Percentiles rank a stretch among this genome's conserved stretches.
Conservation (phyloP, 169 alveolate species). For the Eimeria necatrix region DNA sequence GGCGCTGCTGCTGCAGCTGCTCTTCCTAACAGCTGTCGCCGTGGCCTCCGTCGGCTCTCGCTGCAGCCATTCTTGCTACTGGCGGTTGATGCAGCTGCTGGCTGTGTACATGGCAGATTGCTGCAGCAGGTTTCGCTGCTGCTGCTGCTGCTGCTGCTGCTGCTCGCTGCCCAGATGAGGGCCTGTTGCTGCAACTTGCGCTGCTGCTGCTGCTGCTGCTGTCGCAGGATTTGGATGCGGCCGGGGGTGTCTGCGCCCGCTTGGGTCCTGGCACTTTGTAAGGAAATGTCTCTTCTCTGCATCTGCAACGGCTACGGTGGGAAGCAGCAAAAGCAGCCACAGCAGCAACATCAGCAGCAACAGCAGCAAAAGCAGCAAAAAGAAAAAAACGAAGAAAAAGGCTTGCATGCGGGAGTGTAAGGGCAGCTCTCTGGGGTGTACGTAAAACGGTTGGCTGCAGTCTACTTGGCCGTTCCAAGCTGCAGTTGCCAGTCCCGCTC, state of each 20-base stretch:
- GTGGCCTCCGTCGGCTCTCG: not conserved
- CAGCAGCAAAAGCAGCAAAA: not conserved
- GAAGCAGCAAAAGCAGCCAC: constrained; percentile 4
- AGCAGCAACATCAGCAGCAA: not conserved
- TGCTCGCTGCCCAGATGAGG: not conserved
- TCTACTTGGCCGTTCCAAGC: too few species aligned
- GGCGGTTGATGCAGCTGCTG: not conserved
- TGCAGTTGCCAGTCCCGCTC: too few species aligned
- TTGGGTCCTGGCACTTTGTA: not conserved
- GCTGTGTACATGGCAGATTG: not conserved
- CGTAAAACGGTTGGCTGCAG: too few species aligned
- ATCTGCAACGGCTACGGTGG: constrained; percentile 36
- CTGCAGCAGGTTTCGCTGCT: constrained; percentile 5
- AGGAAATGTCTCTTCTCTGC: constrained; percentile 29
- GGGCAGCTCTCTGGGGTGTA: too few species aligned
- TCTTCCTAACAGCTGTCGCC: not conserved
- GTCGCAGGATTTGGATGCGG: constrained; percentile 44
- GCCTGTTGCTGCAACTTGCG: not conserved
- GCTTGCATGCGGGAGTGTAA: not conserved
- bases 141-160: not conserved
- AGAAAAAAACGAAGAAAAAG: too few species aligned
- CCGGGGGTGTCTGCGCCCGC: constrained; percentile 14
- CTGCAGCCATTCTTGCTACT: not conserved
- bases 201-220: constrained; percentile 24
- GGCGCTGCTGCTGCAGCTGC: not conserved